Base-by-base conservation (phyloP, 192 early-diverging fungal genomes). In the Umbelopsis ramanniana region DNA sequence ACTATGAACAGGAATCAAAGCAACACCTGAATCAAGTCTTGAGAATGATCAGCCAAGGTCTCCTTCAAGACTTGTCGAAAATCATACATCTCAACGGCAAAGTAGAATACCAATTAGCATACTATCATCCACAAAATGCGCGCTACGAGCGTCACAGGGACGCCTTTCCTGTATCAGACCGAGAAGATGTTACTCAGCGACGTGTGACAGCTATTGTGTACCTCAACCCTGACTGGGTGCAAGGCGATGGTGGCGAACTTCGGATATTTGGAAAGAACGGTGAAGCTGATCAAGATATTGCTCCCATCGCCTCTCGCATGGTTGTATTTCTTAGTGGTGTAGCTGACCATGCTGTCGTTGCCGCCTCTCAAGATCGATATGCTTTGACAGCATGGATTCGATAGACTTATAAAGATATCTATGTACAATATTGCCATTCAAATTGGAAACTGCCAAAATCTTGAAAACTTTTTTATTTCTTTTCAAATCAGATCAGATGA, bases 141-240 rank as follows among this genome's bases (percentile, higher is more conserved):
- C 78, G 78, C 17, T 86, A 86, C 70, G 82, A 86, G 69, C 60
- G 81, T 17, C 88, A 90, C 54, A 72, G 88, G 19, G 88, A 90
- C 67, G 86, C 86, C 0, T 83, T 90, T 55, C 88, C 88, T 15
- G 82, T 76, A 11, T 82, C 83, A 22, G 84, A 87, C 63, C 72
- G 52, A 4, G 74, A 66, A 0, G 88, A 89, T 66, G 43, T 55
- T 12, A 78, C 82, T 17, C 88, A 90, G 70, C 75, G 88, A 15
- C 82, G 88, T 17, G 80, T 88, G 23, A 88, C 88, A 1, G 83
- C 78, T 43, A 85, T 89, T 52, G 73, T 82, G 3, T 88, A 88
- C 67, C 80, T 89, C 46, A 88, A 86, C 57, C 79, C 81, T 35
- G 85, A 78, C 10, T 86, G 80, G 80, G 52, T 48, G 2, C 53